Conservation (phyloP, 495 filamentous ascomycete genomes). For the Daldinia decipiens region DNA sequence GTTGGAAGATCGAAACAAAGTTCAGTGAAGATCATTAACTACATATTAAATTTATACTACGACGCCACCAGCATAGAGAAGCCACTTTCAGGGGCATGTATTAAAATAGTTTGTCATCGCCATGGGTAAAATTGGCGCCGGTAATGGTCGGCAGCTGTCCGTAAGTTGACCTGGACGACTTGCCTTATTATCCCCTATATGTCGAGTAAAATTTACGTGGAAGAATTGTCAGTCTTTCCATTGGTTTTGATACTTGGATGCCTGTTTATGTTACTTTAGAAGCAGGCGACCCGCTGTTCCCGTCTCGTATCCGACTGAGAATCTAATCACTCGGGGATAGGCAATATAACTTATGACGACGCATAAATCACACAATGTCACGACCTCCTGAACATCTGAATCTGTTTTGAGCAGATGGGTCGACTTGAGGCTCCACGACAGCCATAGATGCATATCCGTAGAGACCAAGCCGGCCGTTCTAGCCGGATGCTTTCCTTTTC, state of each 20-base stretch:
- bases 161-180: constrained; percentile 10
- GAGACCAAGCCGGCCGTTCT: constrained; percentile 25
- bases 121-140: constrained; percentile 7
- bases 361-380: constrained; percentile 16
- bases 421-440: constrained; percentile 36
- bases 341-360: constrained; percentile 10
- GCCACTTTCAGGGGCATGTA: constrained; percentile 16
- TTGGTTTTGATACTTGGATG: constrained; percentile 5
- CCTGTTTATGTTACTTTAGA: background rate
- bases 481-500: constrained; percentile 4
- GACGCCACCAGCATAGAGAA: constrained; percentile 8
- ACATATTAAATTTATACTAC: constrained; percentile 17
- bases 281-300: constrained; percentile 19
- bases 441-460: constrained; percentile 9
- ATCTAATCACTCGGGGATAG: constrained; percentile 5
- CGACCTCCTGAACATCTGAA: constrained; percentile 19
- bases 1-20: constrained; percentile 41
- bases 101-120: constrained; percentile 17
- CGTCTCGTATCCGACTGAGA: constrained; percentile 13
- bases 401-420: constrained; percentile 23
- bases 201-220: background rate
- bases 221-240: background rate
- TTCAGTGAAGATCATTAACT: constrained; percentile 33
- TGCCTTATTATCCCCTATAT: constrained; percentile 4
- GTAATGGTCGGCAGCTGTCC: constrained; percentile 16